Conservation (phyloP, 768 basidiomycete genomes). For the Hericium alpestre region DNA sequence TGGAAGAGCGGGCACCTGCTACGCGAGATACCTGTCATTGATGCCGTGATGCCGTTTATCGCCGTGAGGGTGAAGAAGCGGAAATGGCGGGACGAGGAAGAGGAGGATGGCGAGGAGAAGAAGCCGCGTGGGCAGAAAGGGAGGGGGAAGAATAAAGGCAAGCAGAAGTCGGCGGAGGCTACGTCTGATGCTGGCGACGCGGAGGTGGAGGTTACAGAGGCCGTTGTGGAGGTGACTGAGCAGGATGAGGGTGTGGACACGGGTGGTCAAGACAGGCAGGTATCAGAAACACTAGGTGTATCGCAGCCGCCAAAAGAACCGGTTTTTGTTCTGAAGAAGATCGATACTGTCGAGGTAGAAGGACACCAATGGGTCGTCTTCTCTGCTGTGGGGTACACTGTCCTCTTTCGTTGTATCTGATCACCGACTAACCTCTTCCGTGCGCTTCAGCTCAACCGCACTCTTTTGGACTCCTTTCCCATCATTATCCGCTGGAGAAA, state of each 20-base stretch:
- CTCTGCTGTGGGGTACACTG: constrained; percentile 56
- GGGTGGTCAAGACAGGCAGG: neutral
- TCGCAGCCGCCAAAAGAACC: neutral
- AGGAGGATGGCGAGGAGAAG: constrained; percentile 21
- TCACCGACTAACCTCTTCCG: neutral
- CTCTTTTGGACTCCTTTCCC: constrained; percentile 41
- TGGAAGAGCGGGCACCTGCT: constrained; percentile 55
- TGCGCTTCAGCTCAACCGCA: constrained; percentile 46
- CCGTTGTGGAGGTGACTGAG: neutral
- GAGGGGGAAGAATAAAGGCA: constrained; percentile 11
- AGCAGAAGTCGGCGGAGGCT: constrained; percentile 5
- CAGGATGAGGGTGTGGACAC: neutral
- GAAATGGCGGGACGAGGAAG: constrained; percentile 15
- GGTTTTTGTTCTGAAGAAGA: constrained; percentile 14
- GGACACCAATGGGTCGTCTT: constrained; percentile 41
- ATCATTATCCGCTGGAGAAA: neutral
- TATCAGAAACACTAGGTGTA: neutral
- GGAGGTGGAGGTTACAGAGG: neutral
- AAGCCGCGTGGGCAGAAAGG: constrained; percentile 6
- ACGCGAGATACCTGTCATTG: constrained; percentile 39
- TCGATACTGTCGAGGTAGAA: constrained; percentile 22
- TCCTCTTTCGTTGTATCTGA: neutral
- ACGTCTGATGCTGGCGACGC: neutral
- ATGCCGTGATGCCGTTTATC: constrained; percentile 27
- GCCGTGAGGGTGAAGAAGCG: constrained; percentile 25